Evolutionary conservation across 2,329 filamentous ascomycete species (phyloP), one percentile per base, ranked within the genome.

Genomic region (Talaromyces sp.): DNA sequence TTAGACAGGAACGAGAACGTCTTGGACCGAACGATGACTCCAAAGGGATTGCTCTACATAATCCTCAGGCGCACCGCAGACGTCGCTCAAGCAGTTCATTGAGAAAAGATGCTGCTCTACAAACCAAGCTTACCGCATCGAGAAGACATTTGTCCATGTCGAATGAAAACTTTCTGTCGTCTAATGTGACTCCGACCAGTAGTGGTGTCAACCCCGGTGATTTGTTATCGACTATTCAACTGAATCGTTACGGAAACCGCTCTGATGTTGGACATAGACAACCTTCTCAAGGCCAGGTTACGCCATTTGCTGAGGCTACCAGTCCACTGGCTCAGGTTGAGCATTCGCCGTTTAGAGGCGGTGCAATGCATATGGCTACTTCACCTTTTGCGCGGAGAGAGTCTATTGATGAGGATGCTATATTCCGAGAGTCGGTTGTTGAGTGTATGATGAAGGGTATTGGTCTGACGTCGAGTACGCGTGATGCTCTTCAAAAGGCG

Each of bases 361-460:
- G 74, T 5, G 54, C 69, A 17, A 69, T 73, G 34, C 70, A 71
- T 58, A 71, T 70, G 7, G 70, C 69, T 25, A 70, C 72, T 36
- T 74, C 76, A 17, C 67, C 75, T 1, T 78, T 88, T 53, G 90
- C 92, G 71, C 86, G 90, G 5, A 88, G 93, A 69, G 93, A 97
- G 64, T 90, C 91, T 0, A 80, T 93, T 7, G 92, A 97, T 69
- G 95, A 98, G 74, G 94, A 97, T 72, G 87, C 89, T 56, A 78
- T 96, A 6, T 98, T 99, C 77, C 86, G 96, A 47, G 89, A 92
- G 66, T 96, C 93, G 0, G 92, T 99, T 17, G 80, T 98, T 25
- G 92, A 97, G 70, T 98, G 95, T 74, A 96, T 99, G 81, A 94
- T 97, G 78, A 97, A 94, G 74, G 91, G 93, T 0, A 90, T 99